These are phyloP conservation scores for Pelargonium citronellum DNA, from an alignment of 441 rosid genomes.

Conservation along the genomic window DNA sequence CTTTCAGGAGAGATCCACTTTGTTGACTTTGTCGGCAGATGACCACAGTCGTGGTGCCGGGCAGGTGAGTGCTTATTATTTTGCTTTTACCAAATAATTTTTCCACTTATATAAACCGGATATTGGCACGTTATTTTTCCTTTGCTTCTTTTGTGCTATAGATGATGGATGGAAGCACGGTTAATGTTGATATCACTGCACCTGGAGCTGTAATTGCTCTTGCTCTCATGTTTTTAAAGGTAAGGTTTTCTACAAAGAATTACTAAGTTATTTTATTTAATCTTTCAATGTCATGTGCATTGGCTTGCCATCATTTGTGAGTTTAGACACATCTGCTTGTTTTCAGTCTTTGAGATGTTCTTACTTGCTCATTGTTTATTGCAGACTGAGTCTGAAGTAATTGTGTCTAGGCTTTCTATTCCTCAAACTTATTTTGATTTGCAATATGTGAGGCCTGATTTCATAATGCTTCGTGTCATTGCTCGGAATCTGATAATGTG, in stretches of 20 bases:
- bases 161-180: constrained; percentile 74
- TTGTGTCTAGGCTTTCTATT: constrained; percentile 70
- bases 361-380: constrained; percentile 24
- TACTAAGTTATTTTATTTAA: constrained; percentile 15
- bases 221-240: constrained; percentile 89
- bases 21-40: constrained; percentile 46
- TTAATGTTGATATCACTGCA: constrained; percentile 93
- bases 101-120: constrained; percentile 18
- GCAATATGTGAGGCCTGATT: constrained; percentile 92
- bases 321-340: not conserved
- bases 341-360: constrained; percentile 7
- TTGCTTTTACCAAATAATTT: constrained; percentile 17
- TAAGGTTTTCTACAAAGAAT: constrained; percentile 26
- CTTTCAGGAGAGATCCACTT: constrained; percentile 65
- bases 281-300: constrained; percentile 18
- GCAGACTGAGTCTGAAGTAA: constrained; percentile 85
- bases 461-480: constrained; percentile 96
- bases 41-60: constrained; percentile 60
- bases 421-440: constrained; percentile 80
- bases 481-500: constrained; percentile 95
- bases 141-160: constrained; percentile 27
- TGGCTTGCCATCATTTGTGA: not conserved
- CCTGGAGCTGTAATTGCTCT: constrained; percentile 95
- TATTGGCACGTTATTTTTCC: constrained; percentile 13
- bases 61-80: constrained; percentile 46